Evolutionary conservation across 345 rosid species (phyloP), one percentile per base, ranked within the genome.

Genomic region (Brassica incana): DNA sequence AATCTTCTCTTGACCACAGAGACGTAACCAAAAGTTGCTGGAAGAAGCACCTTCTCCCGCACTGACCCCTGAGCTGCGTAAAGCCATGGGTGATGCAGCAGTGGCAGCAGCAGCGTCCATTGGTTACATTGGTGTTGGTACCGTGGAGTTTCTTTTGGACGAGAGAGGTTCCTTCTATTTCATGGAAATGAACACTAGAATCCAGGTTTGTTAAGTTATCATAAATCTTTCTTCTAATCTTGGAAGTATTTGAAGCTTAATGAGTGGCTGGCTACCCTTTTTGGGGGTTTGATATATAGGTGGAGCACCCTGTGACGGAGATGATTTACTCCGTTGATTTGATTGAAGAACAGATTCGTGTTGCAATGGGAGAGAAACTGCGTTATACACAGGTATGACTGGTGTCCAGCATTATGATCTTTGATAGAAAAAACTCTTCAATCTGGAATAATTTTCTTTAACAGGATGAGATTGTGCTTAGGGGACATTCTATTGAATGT

Each of bases 31-130:
- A 76, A 95, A 95, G 82, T 86, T 91, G 78, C 82, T 95, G 67
- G 99, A 95, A 89, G 99, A 95, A 85, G 99, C 99, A 48, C 99
- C 99, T 38, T 95, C 98, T 78, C 99, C 99, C 52, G 99, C 98
- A 78, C 77, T 95, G 87, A 95, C 97, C 79, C 86, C 94, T 48
- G 96, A 95, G 79, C 80, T 95, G 84, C 86, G 99, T 33, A 95
- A 91, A 85, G 97, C 98, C 82, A 95, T 95, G 99, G 98, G 98
- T 80, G 99, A 95, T 88, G 97, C 99, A 75, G 99, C 99, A 59
- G 98, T 93, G 75, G 90, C 97, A 45, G 99, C 99, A n/a, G 99
- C 98, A 79, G 99, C 98, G 72, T 95, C 98, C 30, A 95, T 95
- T 76, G 98, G 99, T 8, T 95, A 95, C 77, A 87, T 93, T 72